These are phyloP conservation scores for Pontederia crassipes DNA, from an alignment of 176 grass and related monocot genomes.

Conservation along the genomic window DNA sequence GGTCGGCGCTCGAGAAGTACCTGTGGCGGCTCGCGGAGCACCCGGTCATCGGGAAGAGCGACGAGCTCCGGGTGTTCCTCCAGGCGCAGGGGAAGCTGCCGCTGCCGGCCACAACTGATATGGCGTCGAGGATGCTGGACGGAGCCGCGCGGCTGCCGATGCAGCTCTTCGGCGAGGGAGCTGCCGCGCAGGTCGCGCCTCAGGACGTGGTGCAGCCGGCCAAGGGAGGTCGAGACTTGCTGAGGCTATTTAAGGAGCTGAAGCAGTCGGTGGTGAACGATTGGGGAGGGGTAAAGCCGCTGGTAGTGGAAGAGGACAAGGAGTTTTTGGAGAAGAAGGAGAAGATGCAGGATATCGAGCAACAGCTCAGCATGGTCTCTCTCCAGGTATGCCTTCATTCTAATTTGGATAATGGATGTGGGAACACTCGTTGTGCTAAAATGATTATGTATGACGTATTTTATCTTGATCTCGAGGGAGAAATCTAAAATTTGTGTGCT, in stretches of 20 bases:
- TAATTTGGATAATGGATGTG: background rate
- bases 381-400: conserved; percentile 42
- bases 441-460: too few species aligned
- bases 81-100: conserved; percentile 76
- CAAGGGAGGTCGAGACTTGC: conserved; percentile 77
- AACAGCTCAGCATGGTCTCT: conserved; percentile 52
- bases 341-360: conserved; percentile 74
- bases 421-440: background rate
- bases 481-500: too few species aligned
- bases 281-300: conserved; percentile 67
- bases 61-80: conserved; percentile 84
- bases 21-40: conserved; percentile 71
- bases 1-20: conserved; percentile 62
- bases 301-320: conserved; percentile 80
- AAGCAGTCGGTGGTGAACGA: conserved; percentile 74
- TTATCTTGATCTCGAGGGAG: too few species aligned
- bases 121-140: conserved; percentile 80
- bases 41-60: conserved; percentile 58
- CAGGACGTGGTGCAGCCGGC: conserved; percentile 90
- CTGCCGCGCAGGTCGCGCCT: conserved; percentile 23
- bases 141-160: conserved; percentile 54
- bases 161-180: conserved; percentile 57
- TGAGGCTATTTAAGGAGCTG: conserved; percentile 90
- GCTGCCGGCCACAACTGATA: conserved; percentile 55
- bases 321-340: conserved; percentile 82